Percentiles rank a stretch among this genome's conserved stretches.
These are phyloP conservation scores for Heliamphora exappendiculata DNA, from an alignment of 148 eudicot species.

Conservation along the genomic window DNA sequence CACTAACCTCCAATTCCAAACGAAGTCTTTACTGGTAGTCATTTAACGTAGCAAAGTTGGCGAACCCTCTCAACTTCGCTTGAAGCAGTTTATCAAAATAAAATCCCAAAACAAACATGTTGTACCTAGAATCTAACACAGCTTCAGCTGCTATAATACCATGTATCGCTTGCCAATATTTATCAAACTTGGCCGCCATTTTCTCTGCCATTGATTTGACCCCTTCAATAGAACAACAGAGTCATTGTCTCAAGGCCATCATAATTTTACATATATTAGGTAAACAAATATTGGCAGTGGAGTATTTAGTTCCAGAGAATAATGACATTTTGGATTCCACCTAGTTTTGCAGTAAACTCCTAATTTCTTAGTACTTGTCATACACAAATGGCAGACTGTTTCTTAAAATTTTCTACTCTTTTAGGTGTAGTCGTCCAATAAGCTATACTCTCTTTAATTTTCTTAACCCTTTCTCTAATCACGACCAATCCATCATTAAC, in stretches of 20 bases:
- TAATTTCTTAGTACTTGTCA: no score
- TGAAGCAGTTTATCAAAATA: background rate
- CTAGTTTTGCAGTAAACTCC: no score
- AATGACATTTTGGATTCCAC: background rate
- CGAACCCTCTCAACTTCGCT: conserved; percentile 2
- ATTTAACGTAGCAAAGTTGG: background rate
- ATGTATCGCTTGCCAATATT: conserved; percentile 6
- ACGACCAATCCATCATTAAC: no score
- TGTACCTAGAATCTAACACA: conserved; percentile 15
- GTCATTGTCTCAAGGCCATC: conserved; percentile 7
- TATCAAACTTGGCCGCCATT: conserved; percentile 16
- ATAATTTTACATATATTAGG: conserved; percentile 7
- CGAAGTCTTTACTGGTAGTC: conserved; percentile 1
- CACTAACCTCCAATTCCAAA: background rate
- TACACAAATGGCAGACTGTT: no score
- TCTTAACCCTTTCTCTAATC: background rate
- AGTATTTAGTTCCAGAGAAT: background rate
- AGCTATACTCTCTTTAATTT: conserved; percentile 14
- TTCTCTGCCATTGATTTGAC: conserved; percentile 3
- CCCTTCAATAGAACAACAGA: background rate
- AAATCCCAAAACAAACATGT: background rate
- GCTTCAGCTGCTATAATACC: conserved; percentile 7
- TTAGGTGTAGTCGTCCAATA: no score
- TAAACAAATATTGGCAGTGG: conserved; percentile 1
- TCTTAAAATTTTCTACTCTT: no score